Percentiles rank a stretch among this genome's conserved stretches.
Conservation (phyloP, 2,329 filamentous ascomycete genomes). For the Aspergillus sp. region DNA sequence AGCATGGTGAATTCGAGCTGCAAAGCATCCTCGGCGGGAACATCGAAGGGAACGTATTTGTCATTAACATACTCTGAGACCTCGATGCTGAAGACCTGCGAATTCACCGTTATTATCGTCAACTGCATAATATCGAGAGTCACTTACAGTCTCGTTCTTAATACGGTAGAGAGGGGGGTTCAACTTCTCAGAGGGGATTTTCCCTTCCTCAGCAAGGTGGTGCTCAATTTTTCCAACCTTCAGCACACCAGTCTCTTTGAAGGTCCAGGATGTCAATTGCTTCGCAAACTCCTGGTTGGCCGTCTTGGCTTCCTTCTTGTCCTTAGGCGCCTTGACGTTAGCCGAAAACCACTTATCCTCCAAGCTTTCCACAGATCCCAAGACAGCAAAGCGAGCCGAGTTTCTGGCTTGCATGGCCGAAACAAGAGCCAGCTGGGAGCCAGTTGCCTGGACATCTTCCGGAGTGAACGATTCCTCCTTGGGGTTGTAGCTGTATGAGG, state of each 20-base stretch:
- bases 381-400: constrained; percentile 77
- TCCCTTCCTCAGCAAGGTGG: constrained; percentile 52
- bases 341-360: constrained; percentile 84
- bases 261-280: constrained; percentile 86
- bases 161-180: constrained; percentile 91
- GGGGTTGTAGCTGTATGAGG: constrained; percentile 88
- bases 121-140: not conserved
- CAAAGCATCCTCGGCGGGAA: constrained; percentile 63
- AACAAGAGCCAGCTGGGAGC: constrained; percentile 76
- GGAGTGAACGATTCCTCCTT: constrained; percentile 70
- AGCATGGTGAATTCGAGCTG: constrained; percentile 99
- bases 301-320: constrained; percentile 55
- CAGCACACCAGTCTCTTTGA: constrained; percentile 86
- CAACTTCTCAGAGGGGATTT: constrained; percentile 38
- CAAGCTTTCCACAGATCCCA: constrained; percentile 81
- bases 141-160: constrained; percentile 90
- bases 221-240: constrained; percentile 80
- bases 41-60: constrained; percentile 66
- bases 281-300: constrained; percentile 80
- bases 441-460: constrained; percentile 79
- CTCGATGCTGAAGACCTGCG: constrained; percentile 75
- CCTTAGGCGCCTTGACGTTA: constrained; percentile 55
- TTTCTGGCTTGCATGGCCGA: constrained; percentile 86
- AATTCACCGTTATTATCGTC: constrained; percentile 19
- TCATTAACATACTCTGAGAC: constrained; percentile 76